Evolutionary conservation across 495 filamentous ascomycete species (phyloP), one percentile per base, ranked within the genome.

Genomic region (Neurospora sp.): DNA sequence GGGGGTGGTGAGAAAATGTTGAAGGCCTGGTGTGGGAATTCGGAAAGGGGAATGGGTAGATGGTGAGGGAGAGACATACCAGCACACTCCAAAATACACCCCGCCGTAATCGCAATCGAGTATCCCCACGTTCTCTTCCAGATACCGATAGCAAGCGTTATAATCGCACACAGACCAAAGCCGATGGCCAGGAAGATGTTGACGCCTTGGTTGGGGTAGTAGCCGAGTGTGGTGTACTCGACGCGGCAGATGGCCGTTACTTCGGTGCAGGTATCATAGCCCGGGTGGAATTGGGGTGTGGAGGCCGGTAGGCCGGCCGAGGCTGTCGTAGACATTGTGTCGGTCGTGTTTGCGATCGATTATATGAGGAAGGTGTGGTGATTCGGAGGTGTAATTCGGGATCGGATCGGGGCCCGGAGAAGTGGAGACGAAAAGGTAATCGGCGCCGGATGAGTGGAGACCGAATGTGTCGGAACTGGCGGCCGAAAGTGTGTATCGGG

Each of bases 61-160:
- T n/a, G n/a, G n/a, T n/a, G n/a, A n/a, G n/a, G n/a, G n/a, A n/a
- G 16, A 41, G 8, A 75, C 81, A 7, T 49, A 84, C 83, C 83
- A 31, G 78, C 81, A 69, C 77, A 79, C 74, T 82, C 80, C 23
- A 81, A 76, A 40, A 81, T 72, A 71, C 86, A 84, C 20, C 89
- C 90, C 1, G 84, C 75, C 0, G 81, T 79, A 5, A 91, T 76
- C 3, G 86, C 88, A 7, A 83, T 76, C 76, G 87, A 85, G 76
- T 88, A 90, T 4, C 87, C 89, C 88, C 89, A 92, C n/a, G 90
- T 88, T 74, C 83, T 83, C 77, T 87, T 91, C 82, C 86, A 87
- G n/a, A 90, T 71, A 12, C 90, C 89, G 37, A 86, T 78, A 2
- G 75, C 81, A 16, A 90, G 27, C 16, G 90, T 86, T 27, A 79